Evolutionary conservation across 306 rosid genomes (phyloP), one percentile per base, ranked within the genome.

Genomic region (Prosopis cineraria): DNA sequence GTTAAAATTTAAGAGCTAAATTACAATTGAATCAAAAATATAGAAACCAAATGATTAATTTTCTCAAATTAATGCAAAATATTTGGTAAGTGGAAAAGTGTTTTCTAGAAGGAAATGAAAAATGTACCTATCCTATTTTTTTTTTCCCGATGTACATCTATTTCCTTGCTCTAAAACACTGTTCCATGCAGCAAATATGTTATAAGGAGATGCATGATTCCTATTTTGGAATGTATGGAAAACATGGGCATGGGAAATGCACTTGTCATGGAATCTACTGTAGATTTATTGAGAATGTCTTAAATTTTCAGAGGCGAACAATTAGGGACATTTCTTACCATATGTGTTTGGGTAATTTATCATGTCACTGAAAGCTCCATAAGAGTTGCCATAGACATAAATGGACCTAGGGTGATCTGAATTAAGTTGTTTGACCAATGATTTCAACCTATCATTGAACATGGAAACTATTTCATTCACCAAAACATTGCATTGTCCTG

Each of bases 381-480:
- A 78, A 66, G 72, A 74, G 73, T 86, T 76, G 30, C 64, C 87
- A 34, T 70, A 83, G n/a, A 43, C 84, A 81, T 80, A 83, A 74
- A 74, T 27, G 12, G 85, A 75, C 7, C 62, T 63, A 10, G 3
- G 5, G 74, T 78, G 31, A 7, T 70, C 37, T n/a, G 59, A 9
- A 24, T 81, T 86, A 7, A 83, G 68, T 27, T 86, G 55, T 33
- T 80, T 81, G 41, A 80, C 89, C 63, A 83, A 55, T 40, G 82
- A 70, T 66, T 45, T 83, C 76, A 80, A 55, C 25, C 17, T 17
- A 3, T 3, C 80, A 78, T 83, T 83, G 55, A 83, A 86, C 44
- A 78, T 16, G 2, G 13, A 43, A 27, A 66, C 79, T 0, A 83
- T 64, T 33, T 77, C 47, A 10, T 86, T 83, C 33, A 70, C 71